Percentiles rank a stretch among this genome's conserved stretches.
Evolutionary conservation across 2,329 filamentous ascomycete species (phyloP).

Genomic region (Bipolaris cookei): DNA sequence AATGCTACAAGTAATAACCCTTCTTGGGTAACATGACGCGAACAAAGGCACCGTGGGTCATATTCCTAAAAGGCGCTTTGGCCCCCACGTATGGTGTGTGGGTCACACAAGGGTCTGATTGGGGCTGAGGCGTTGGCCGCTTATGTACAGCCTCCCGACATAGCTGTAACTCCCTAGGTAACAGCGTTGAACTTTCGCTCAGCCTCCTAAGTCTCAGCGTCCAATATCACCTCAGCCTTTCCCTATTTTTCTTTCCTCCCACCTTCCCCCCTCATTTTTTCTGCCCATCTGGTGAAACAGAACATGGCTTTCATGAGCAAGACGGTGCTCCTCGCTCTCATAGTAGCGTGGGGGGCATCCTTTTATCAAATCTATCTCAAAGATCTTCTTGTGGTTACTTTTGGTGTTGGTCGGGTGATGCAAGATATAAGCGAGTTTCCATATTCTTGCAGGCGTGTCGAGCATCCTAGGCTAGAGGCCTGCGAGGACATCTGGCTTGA

Average conservation of each 20-base stretch:
- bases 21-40: not conserved
- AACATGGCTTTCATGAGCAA: constrained; percentile 20
- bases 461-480: constrained; percentile 33
- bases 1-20: not conserved
- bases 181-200: constrained; percentile 11
- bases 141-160: constrained; percentile 4
- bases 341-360: constrained; percentile 32
- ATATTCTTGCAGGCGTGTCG: constrained; percentile 31
- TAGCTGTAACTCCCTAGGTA: constrained; percentile 12
- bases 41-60: not conserved
- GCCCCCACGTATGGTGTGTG: constrained; percentile 12
- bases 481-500: constrained; percentile 45
- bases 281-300: not conserved
- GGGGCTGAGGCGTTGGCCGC: constrained; percentile 2
- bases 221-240: not conserved
- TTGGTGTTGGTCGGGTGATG: constrained; percentile 37
- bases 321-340: constrained; percentile 25
- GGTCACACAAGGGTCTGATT: not conserved
- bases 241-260: not conserved
- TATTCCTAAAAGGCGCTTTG: constrained; percentile 4
- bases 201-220: not conserved
- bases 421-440: constrained; percentile 40
- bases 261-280: not conserved
- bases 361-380: constrained; percentile 39
- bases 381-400: constrained; percentile 27